A percentile compares a stretch with the other conserved stretches of the same genome.
These are phyloP conservation scores for Skeletonema grethae DNA, from an alignment of 108 stramenopile genomes.

Conservation along the genomic window DNA sequence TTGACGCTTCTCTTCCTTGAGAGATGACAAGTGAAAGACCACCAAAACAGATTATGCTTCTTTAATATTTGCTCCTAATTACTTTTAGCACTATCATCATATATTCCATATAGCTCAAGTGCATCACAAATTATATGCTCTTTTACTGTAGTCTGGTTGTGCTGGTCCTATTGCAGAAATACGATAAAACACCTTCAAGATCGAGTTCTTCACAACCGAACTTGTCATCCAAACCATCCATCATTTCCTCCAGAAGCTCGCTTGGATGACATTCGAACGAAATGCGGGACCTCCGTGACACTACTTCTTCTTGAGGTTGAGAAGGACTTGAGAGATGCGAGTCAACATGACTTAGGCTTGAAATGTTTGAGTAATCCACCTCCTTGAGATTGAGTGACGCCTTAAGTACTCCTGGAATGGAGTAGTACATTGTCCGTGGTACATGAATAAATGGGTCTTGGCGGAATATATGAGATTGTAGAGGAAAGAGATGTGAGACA, in stretches of 20 bases:
- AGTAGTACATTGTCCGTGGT: constrained; percentile 1
- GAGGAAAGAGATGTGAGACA: background rate
- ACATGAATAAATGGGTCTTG: background rate
- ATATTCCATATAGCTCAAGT: too few relatives aligned
- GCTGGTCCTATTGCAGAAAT: too few relatives aligned
- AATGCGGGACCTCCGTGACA: background rate
- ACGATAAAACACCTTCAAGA: too few relatives aligned
- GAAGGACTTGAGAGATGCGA: background rate
- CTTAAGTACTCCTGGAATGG: background rate
- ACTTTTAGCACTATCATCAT: too few relatives aligned
- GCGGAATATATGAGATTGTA: background rate
- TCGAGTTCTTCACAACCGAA: background rate
- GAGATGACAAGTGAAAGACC: too few relatives aligned
- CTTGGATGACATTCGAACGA: background rate
- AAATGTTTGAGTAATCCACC: background rate
- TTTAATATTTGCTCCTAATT: too few relatives aligned
- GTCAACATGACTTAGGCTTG: background rate
- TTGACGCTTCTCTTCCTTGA: too few relatives aligned
- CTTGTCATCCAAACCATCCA: background rate
- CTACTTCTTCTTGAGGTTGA: background rate
- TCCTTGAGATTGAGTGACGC: background rate
- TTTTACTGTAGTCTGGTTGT: too few relatives aligned
- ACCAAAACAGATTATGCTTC: too few relatives aligned
- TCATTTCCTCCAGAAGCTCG: background rate
- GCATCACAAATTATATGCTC: too few relatives aligned